These are phyloP conservation scores for Haberlea rhodopensis DNA, from an alignment of 257 asterid species.

Conservation along the genomic window DNA sequence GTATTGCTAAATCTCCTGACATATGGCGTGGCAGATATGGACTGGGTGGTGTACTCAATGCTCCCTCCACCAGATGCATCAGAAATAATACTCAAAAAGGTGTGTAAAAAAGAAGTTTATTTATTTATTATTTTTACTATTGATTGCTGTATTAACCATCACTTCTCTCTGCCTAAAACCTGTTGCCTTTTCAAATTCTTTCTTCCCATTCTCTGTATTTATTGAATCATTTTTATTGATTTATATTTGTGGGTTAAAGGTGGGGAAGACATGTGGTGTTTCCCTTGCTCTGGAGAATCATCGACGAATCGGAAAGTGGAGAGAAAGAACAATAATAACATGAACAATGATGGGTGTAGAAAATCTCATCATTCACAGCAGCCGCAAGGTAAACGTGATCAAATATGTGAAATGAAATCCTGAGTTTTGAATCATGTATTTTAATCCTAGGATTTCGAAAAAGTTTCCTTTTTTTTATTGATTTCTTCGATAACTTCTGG, in stretches of 20 bases:
- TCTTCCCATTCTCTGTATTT: neutral
- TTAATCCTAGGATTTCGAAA: constrained; percentile 14
- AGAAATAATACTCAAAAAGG: neutral
- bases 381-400: constrained; percentile 28
- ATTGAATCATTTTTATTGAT: no score
- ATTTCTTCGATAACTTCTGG: constrained; percentile 7
- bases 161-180: neutral
- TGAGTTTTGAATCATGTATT: neutral
- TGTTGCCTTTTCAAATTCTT: neutral
- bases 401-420: neutral
- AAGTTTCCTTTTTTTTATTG: neutral
- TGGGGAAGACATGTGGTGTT: constrained; percentile 38
- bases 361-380: constrained; percentile 27
- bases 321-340: constrained; percentile 12
- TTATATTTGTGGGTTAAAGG: neutral
- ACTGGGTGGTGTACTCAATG: neutral
- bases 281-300: constrained; percentile 41
- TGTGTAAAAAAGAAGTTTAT: neutral
- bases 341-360: constrained; percentile 16
- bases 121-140: no score
- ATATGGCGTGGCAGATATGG: neutral
- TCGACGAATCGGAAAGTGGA: constrained; percentile 30
- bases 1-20: neutral
- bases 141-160: neutral
- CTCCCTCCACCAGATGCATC: neutral